Evolutionary conservation across 768 basidiomycete genomes (phyloP).

Genomic region (Serendipita indica): DNA sequence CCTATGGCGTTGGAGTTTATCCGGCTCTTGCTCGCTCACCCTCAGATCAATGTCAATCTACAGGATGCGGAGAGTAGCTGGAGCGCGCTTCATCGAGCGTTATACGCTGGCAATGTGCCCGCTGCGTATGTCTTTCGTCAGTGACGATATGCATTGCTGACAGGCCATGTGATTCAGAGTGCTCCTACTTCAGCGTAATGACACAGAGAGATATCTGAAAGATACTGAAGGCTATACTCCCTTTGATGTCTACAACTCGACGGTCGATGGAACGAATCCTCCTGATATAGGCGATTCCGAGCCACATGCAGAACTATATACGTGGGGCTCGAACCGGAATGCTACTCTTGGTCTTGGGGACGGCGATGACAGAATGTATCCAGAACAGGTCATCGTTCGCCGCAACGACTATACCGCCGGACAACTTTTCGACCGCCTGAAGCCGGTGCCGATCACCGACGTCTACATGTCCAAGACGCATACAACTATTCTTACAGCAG

Average conservation of each 20-base stretch:
- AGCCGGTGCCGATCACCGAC: conserved; percentile 44
- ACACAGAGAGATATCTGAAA: conserved; percentile 57
- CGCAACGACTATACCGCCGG: conserved; percentile 23
- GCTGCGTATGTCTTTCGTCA: conserved; percentile 36
- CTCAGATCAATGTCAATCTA: conserved; percentile 63
- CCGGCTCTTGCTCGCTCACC: conserved; percentile 57
- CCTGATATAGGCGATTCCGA: conserved; percentile 22
- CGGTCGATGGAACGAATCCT: conserved; percentile 60
- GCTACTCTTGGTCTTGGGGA: conserved; percentile 79
- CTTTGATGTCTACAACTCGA: conserved; percentile 87
- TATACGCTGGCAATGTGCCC: conserved; percentile 65
- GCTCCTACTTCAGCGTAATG: conserved; percentile 56
- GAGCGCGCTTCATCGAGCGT: conserved; percentile 78
- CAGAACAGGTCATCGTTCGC: conserved; percentile 56
- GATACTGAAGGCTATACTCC: conserved; percentile 84
- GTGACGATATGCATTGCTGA: conserved; percentile 9
- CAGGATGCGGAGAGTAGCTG: conserved; percentile 75
- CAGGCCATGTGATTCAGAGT: conserved; percentile 28
- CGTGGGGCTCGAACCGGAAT: conserved; percentile 84
- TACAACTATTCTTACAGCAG: conserved; percentile 65
- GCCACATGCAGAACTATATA: conserved; percentile 46
- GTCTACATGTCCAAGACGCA: conserved; percentile 80
- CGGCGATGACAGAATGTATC: conserved; percentile 56
- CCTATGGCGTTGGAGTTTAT: conserved; percentile 59
- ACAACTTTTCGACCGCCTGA: conserved; percentile 36